Base-by-base conservation (phyloP, 805 yeast genomes). In the Schizosaccharomyces octosporus region DNA sequence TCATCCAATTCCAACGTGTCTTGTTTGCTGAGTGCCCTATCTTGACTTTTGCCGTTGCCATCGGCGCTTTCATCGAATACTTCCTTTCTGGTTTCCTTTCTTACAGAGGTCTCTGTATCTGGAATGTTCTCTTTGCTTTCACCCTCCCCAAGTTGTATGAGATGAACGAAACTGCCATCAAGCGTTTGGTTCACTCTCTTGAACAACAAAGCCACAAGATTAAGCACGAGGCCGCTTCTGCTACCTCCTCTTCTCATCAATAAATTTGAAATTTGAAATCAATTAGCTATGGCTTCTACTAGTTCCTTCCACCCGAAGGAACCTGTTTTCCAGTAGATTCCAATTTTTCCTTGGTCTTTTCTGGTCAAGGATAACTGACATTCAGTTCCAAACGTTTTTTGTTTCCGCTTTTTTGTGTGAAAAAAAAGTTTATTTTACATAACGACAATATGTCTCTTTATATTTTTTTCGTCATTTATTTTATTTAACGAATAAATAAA, bases 1-100 rank as follows among this genome's bases (percentile, higher is more conserved):
- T 57, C 29, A 21, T 41, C 27, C 42, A 57, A 32, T 32, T 57
- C 60, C 60, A 57, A 41, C 60, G 60, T 31, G n/a, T 57, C 29
- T 36, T 57, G 21, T 32, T 57, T 41, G 60, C 60, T 19, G 60
- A 57, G 21, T 29, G 39, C 48, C 57, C 57, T 29, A 3, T 45
- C 13, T 17, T 45, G 24, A 45, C 51, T 24, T 45, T 45, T 45
- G n/a, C 36, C 15, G 36, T 17, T 17, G 21, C 57, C 17, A 13
- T 51, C 21, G 31, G 31, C 5, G 32, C 57, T 29, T 51, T 51
- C 36, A 13, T 45, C 17, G 51, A 45, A 24, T 45, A 19, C 27
- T 51, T 51, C 57, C 36, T 51, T 21, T 17, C 36, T 51, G 31
- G 57, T 17, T 51, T 51, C 57, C 36, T 51, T 9, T 51, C 57